Evolutionary conservation across 768 basidiomycete genomes (phyloP).

Genomic region (Lentinula raphanica): DNA sequence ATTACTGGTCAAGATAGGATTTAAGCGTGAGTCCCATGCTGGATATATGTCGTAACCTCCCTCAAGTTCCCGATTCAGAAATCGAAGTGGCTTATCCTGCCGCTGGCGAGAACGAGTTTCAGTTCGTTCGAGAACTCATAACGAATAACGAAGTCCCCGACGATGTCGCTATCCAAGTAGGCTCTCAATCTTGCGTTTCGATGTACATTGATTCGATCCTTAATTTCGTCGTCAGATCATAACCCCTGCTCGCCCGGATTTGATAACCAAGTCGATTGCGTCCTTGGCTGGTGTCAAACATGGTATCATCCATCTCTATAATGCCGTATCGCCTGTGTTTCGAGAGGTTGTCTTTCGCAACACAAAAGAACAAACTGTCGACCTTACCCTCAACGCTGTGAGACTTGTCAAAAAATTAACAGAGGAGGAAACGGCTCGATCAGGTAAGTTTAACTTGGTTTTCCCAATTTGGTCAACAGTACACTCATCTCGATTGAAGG

Average conservation of each 20-base stretch:
- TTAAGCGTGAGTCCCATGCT: slow-evolving; percentile 42
- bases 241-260: slow-evolving; percentile 74
- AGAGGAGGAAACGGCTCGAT: slow-evolving; percentile 57
- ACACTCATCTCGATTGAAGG: slow-evolving; percentile 11
- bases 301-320: slow-evolving; percentile 86
- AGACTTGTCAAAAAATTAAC: slow-evolving; percentile 63
- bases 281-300: slow-evolving; percentile 69
- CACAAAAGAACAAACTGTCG: slow-evolving; percentile 67
- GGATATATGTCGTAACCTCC: not conserved
- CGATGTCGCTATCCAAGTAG: slow-evolving; percentile 77
- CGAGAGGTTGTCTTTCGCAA: slow-evolving; percentile 77
- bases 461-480: not conserved
- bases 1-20: slow-evolving; percentile 66
- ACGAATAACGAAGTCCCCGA: slow-evolving; percentile 61
- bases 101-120: slow-evolving; percentile 75
- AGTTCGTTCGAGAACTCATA: slow-evolving; percentile 68
- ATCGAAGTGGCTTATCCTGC: slow-evolving; percentile 84
- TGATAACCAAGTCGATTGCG: slow-evolving; percentile 69
- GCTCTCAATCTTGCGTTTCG: slow-evolving; percentile 12
- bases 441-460: slow-evolving; percentile 30
- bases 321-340: slow-evolving; percentile 73
- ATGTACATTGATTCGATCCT: not conserved
- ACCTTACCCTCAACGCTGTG: slow-evolving; percentile 67
- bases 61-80: slow-evolving; percentile 24
- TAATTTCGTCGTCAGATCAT: slow-evolving; percentile 46